Percentiles rank a stretch among this genome's conserved stretches.
phyloP scores from a whole-genome alignment of 1,284 basidiomycete genomes.

The Cerioporus squamosus region DNA sequence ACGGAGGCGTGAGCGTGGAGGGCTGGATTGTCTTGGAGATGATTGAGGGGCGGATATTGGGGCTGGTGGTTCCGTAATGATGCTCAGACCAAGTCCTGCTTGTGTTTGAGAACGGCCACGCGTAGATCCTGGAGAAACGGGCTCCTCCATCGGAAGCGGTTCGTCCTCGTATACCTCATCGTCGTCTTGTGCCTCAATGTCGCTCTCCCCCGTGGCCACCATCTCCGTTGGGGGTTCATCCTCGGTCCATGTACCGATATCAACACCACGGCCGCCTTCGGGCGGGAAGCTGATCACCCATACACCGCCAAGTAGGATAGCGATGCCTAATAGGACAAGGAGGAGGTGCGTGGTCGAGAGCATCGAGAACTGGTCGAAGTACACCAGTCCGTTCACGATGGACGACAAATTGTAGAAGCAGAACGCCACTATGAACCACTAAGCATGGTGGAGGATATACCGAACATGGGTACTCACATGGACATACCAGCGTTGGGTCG shows the following conservation, averaged over 20 bases:
- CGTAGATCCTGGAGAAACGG: constrained; percentile 6
- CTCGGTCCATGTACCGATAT: constrained; percentile 58
- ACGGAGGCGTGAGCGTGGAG: constrained; percentile 3
- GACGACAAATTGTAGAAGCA: constrained; percentile 96
- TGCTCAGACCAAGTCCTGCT: constrained; percentile 18
- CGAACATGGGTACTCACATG: constrained; percentile 55
- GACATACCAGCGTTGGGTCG: constrained; percentile 90
- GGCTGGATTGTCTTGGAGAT: constrained; percentile 11
- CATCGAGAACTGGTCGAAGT: constrained; percentile 87
- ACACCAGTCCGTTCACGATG: constrained; percentile 87
- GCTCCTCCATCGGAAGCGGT: constrained; percentile 32
- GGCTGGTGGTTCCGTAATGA: constrained; percentile 21
- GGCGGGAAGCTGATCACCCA: constrained; percentile 85
- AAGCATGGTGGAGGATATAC: background rate
- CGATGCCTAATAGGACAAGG: constrained; percentile 82
- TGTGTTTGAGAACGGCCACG: constrained; percentile 7
- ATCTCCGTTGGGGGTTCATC: constrained; percentile 35
- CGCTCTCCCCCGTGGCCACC: constrained; percentile 28
- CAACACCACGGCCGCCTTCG: constrained; percentile 51
- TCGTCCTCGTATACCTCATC: constrained; percentile 37
- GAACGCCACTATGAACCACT: constrained; percentile 72
- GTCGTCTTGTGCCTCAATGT: constrained; percentile 28
- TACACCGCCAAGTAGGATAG: constrained; percentile 84
- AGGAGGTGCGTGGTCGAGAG: constrained; percentile 72
- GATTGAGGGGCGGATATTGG: constrained; percentile 18